Percentiles rank a stretch among this genome's conserved stretches.
These are phyloP conservation scores for Chalara sp. DNA, from an alignment of 2,329 filamentous ascomycete genomes.

Conservation along the genomic window DNA sequence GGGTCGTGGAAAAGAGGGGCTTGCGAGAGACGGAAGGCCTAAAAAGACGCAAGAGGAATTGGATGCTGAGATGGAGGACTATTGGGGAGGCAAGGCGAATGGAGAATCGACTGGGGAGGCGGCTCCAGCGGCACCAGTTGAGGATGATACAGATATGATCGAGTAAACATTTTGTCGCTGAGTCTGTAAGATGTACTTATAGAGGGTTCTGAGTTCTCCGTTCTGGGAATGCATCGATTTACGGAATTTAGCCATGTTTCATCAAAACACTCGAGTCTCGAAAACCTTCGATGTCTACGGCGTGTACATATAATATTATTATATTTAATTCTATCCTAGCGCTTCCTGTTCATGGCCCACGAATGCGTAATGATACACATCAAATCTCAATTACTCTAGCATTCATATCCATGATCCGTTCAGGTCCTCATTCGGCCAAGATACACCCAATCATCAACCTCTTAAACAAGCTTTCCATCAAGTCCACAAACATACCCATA, in stretches of 20 bases:
- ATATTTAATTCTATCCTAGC: too few species aligned
- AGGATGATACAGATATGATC: constrained; percentile 63
- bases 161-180: constrained; percentile 8
- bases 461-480: not conserved
- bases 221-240: too few species aligned
- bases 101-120: constrained; percentile 23
- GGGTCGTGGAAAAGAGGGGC: constrained; percentile 33
- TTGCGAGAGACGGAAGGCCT: constrained; percentile 44
- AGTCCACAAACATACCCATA: not conserved
- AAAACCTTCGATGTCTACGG: not conserved
- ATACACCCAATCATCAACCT: too few species aligned
- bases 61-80: constrained; percentile 95
- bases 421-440: too few species aligned
- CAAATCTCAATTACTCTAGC: too few species aligned
- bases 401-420: too few species aligned
- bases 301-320: too few species aligned
- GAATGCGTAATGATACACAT: too few species aligned
- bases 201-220: too few species aligned
- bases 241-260: not conserved
- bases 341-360: too few species aligned
- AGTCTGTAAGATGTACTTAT: too few species aligned
- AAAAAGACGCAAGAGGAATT: constrained; percentile 88
- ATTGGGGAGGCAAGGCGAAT: constrained; percentile 56
- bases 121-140: constrained; percentile 26
- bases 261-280: not conserved